Evolutionary conservation across 2,329 filamentous ascomycete species (phyloP), one percentile per base, ranked within the genome.

Genomic region (Xylariaceae sp.): DNA sequence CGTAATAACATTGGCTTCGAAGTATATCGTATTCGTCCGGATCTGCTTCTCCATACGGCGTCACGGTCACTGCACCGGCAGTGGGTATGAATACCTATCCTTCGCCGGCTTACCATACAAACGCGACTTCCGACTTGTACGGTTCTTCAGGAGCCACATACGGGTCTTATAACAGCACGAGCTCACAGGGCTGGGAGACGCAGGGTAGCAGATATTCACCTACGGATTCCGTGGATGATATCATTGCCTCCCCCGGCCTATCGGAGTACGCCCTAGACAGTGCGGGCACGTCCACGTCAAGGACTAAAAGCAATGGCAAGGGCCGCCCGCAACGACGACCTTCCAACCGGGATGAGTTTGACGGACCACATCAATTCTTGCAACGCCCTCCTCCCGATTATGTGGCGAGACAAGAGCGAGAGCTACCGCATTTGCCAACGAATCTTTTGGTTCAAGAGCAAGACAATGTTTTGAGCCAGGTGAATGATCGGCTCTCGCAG

Each of bases 301-400:
- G 64, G 44, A 26, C 22, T 11, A 77, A 74, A 54, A 59, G 62
- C 32, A 64, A 63, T 37, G 66, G 68, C 38, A 78, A 77, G 55
- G 63, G 66, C 38, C 69, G 73, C 31, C 67, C 76, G 13, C 83
- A 87, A 59, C 76, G 85, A 53, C 78, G 85, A 22, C 81, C 86
- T 19, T 87, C 85, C 32, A 90, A 90, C 67, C 78, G 88, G 46
- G 88, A 94, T 70, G 88, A 93, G 65, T 94, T 94, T 65, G 88
- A 93, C 65, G 88, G 88, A 3, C 87, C 88, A 8, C 85, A 89
- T 54, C 88, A 94, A 62, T 83, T 89, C 52, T 72, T 94, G 50
- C 81, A 87, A 49, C 78, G 81, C 34, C 87, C 87, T 30, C 74
- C 83, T 17, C 74, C 82, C 41, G 80, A 83, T 49, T 81, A 84